Conservation (phyloP, 2,329 filamentous ascomycete species). For the Monilinia fructicola region DNA sequence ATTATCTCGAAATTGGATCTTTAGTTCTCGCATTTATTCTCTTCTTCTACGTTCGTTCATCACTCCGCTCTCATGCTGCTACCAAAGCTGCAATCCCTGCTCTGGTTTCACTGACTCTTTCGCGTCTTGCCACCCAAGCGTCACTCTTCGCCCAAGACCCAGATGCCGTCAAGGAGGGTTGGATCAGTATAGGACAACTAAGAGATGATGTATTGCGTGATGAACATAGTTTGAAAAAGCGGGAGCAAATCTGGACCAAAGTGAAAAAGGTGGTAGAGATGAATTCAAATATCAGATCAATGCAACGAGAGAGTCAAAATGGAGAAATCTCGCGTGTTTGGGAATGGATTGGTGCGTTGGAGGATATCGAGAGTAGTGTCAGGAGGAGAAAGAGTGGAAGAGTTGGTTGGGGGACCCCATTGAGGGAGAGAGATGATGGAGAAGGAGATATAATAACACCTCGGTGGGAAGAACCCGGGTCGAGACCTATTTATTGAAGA, state of each 20-base stretch:
- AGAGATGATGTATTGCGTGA: constrained; percentile 86
- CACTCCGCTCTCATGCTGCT: constrained; percentile 61
- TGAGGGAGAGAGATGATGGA: neutral
- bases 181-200: constrained; percentile 83
- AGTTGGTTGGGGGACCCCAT: constrained; percentile 41
- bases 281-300: constrained; percentile 85
- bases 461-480: constrained; percentile 37
- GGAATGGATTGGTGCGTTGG: constrained; percentile 66
- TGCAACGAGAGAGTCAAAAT: constrained; percentile 65
- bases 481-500: constrained; percentile 39
- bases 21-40: constrained; percentile 52
- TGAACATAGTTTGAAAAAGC: constrained; percentile 72
- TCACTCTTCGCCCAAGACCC: constrained; percentile 68
- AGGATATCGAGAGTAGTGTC: constrained; percentile 40
- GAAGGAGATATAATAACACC: constrained; percentile 22
- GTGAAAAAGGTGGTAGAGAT: constrained; percentile 85
- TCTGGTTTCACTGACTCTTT: constrained; percentile 80
- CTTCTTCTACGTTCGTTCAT: constrained; percentile 62
- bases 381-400: constrained; percentile 52
- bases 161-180: constrained; percentile 67
- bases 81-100: constrained; percentile 70
- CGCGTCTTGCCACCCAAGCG: constrained; percentile 80
- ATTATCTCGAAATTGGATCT: constrained; percentile 81
- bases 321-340: constrained; percentile 66
- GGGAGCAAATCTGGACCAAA: constrained; percentile 79